Evolutionary conservation across 2,329 filamentous ascomycete species (phyloP).

Genomic region (Piedraia hortae): DNA sequence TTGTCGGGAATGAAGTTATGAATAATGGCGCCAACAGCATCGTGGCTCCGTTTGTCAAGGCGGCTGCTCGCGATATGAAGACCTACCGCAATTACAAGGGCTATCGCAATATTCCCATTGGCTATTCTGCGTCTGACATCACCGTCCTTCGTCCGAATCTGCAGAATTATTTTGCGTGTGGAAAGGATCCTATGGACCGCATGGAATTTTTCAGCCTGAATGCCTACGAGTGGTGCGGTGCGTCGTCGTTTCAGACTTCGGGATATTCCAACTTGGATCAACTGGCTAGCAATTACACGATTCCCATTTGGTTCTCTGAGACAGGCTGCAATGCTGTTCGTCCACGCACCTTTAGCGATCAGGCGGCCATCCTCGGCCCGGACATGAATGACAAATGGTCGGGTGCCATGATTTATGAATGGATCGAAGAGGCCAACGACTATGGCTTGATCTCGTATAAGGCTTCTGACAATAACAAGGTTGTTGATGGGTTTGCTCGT

Average conservation of each 20-base stretch:
- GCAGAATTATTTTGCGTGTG: constrained; percentile 54
- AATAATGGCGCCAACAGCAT: constrained; percentile 27
- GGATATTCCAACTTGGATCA: constrained; percentile 43
- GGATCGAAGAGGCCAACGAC: constrained; percentile 60
- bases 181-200: constrained; percentile 36
- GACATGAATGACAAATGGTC: constrained; percentile 46
- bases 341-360: constrained; percentile 40
- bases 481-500: constrained; percentile 40
- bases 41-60: constrained; percentile 60
- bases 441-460: constrained; percentile 63
- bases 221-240: constrained; percentile 32
- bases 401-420: constrained; percentile 67
- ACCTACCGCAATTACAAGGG: constrained; percentile 46
- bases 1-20: constrained; percentile 69
- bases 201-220: constrained; percentile 71
- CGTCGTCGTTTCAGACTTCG: constrained; percentile 27
- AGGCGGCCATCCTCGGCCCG: constrained; percentile 45
- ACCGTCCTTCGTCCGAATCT: constrained; percentile 36
- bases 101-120: constrained; percentile 59
- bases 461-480: constrained; percentile 24
- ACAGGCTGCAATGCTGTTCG: constrained; percentile 43
- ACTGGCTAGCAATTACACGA: constrained; percentile 44
- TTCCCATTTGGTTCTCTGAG: constrained; percentile 66
- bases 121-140: constrained; percentile 73
- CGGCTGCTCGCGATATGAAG: constrained; percentile 58